Conservation (phyloP, 2,329 filamentous ascomycete species). For the Pseudogymnoascus pannorum region DNA sequence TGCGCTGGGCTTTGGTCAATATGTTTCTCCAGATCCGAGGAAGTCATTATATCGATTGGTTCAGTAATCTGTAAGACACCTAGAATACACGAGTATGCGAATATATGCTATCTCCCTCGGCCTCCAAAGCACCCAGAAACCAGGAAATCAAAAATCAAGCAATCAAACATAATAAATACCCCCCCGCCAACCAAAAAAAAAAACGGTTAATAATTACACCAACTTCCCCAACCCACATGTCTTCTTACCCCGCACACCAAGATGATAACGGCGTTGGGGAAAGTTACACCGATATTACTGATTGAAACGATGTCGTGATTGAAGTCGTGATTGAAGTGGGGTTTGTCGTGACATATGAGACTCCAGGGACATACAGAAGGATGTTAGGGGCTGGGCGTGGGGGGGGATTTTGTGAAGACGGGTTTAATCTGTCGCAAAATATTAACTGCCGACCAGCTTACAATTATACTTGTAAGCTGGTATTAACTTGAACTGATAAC, state of each 20-base stretch:
- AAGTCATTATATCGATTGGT: constrained; percentile 10
- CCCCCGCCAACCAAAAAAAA: too few species aligned
- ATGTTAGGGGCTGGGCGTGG: not conserved
- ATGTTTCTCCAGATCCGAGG: constrained; percentile 17
- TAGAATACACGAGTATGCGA: constrained; percentile 7
- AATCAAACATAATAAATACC: not conserved
- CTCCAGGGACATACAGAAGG: not conserved
- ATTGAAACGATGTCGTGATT: constrained; percentile 21
- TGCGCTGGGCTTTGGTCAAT: constrained; percentile 3
- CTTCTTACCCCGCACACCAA: not conserved
- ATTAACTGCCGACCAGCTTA: not conserved
- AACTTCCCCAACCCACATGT: not conserved
- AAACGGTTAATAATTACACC: not conserved
- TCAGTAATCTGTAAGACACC: not conserved
- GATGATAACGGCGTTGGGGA: constrained; percentile 4
- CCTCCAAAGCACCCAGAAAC: constrained; percentile 1
- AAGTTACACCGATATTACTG: constrained; percentile 13
- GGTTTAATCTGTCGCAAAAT: not conserved
- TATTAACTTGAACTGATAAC: not conserved
- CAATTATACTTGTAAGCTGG: not conserved
- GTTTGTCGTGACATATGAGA: not conserved
- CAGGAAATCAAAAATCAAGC: not conserved
- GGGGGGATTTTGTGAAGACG: not conserved
- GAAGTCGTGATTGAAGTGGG: constrained; percentile 16
- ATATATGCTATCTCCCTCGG: not conserved